phyloP scores from a whole-genome alignment of 805 yeast genomes.

The Ogataea henricii region DNA sequence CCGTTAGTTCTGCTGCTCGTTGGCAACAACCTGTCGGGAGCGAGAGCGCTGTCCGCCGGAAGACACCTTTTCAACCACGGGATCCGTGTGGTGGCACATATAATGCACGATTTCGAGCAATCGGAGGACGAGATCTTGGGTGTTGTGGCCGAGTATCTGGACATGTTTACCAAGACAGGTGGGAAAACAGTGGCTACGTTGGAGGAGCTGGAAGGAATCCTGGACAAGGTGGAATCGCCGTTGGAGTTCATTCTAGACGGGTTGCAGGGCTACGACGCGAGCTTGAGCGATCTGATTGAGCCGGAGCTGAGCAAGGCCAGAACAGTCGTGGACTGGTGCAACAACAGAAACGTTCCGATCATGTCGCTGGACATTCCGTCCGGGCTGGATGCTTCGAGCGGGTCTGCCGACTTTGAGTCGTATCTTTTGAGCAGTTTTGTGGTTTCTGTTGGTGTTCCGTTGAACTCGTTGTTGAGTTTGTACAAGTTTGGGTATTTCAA shows the following conservation, averaged over 20 bases:
- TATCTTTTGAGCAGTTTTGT: slow-evolving; percentile 51
- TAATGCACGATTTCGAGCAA: slow-evolving; percentile 39
- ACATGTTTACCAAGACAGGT: slow-evolving; percentile 59
- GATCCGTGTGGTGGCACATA: slow-evolving; percentile 61
- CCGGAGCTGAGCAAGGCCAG: slow-evolving; percentile 43
- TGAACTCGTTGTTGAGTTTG: slow-evolving; percentile 61
- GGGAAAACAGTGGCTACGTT: slow-evolving; percentile 59
- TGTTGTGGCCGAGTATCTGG: slow-evolving; percentile 49
- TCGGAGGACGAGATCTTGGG: slow-evolving; percentile 39
- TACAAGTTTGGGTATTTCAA: slow-evolving; percentile 54
- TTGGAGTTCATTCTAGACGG: slow-evolving; percentile 82
- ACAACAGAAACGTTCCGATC: slow-evolving; percentile 46
- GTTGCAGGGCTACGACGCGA: slow-evolving; percentile 79
- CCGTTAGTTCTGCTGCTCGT: slow-evolving; percentile 72
- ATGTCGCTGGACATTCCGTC: slow-evolving; percentile 80
- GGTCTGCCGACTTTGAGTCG: slow-evolving; percentile 39
- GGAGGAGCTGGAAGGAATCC: slow-evolving; percentile 38
- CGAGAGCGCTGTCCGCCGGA: slow-evolving; percentile 75
- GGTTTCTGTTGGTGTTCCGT: slow-evolving; percentile 72
- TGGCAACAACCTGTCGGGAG: slow-evolving; percentile 77
- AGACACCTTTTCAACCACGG: slow-evolving; percentile 77
- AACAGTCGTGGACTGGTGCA: slow-evolving; percentile 67
- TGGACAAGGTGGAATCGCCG: slow-evolving; percentile 62
- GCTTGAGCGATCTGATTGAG: slow-evolving; percentile 56
- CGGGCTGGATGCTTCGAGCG: slow-evolving; percentile 84